These are phyloP conservation scores for Globisporangium megalacanthum DNA, from an alignment of 352 stramenopile genomes.

Conservation along the genomic window DNA sequence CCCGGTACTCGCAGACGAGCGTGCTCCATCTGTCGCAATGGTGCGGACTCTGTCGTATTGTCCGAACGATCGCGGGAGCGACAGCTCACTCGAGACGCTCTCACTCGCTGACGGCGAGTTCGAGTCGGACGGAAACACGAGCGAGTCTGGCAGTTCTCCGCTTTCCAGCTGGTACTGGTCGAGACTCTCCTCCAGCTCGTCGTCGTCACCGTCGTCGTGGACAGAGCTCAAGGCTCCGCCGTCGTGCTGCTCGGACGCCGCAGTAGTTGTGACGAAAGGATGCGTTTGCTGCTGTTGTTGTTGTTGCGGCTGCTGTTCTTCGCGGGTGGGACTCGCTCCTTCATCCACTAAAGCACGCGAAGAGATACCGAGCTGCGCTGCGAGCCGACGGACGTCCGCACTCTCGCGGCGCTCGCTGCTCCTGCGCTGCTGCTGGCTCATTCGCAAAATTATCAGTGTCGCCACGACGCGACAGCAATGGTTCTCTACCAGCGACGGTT, in stretches of 20 bases:
- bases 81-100: constrained; percentile 66
- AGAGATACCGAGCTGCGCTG: constrained; percentile 51
- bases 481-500: no score
- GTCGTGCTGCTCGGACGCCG: not conserved
- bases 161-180: constrained; percentile 12
- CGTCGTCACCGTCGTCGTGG: constrained; percentile 20
- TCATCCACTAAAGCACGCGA: constrained; percentile 24
- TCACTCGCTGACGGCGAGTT: constrained; percentile 45
- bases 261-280: no score
- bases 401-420: constrained; percentile 12
- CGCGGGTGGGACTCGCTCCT: not conserved
- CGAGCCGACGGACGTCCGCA: constrained; percentile 33
- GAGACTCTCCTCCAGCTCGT: constrained; percentile 19
- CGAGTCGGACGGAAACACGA: constrained; percentile 37
- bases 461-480: no score
- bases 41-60: constrained; percentile 32
- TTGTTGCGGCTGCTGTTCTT: not conserved
- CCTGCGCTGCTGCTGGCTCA: no score
- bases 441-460: no score
- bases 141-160: constrained; percentile 14
- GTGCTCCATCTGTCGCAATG: no score
- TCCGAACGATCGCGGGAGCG: constrained; percentile 60
- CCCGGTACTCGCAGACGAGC: not conserved
- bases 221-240: not conserved
- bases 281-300: no score